phyloP scores from a whole-genome alignment of 1,284 basidiomycete species.

The Ceratobasidium sp. region DNA sequence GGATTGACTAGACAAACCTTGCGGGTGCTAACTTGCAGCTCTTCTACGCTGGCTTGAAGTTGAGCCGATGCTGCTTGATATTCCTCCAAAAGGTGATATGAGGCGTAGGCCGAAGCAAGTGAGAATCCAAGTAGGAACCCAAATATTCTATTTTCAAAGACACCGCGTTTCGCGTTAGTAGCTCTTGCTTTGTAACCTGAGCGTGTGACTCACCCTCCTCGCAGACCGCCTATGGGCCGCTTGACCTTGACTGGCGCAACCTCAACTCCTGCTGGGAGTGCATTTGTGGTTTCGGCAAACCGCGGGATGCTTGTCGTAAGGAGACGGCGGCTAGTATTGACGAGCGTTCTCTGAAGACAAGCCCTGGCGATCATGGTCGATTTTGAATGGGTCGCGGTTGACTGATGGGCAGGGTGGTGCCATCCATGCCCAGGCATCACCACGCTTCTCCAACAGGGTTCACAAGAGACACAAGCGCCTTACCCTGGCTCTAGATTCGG shows the following conservation, averaged over 20 bases:
- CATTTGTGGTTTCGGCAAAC: conserved; percentile 7
- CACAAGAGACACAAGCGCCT: not conserved
- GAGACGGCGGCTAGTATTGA: not conserved
- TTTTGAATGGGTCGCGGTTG: conserved; percentile 1
- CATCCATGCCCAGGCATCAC: conserved; percentile 19
- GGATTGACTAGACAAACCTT: conserved; percentile 59
- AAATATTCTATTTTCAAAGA: conserved; percentile 65
- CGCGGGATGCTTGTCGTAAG: conserved; percentile 4
- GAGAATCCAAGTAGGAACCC: conserved; percentile 92
- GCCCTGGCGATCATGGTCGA: conserved; percentile 25
- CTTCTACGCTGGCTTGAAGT: conserved; percentile 85
- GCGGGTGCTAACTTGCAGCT: conserved; percentile 82
- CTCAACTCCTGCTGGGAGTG: conserved; percentile 35
- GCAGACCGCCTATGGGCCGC: conserved; percentile 84
- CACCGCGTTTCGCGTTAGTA: conserved; percentile 37
- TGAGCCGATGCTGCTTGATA: conserved; percentile 86
- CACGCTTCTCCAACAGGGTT: conserved; percentile 38
- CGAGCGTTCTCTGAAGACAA: conserved; percentile 23
- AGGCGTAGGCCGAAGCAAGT: conserved; percentile 74
- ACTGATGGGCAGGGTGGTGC: conserved; percentile 2
- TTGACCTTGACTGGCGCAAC: conserved; percentile 51
- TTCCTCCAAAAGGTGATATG: conserved; percentile 88
- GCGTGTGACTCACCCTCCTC: conserved; percentile 70
- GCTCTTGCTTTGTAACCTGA: not conserved
- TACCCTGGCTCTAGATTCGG: not conserved